Evolutionary conservation across 768 basidiomycete species (phyloP), one percentile per base, ranked within the genome.

Genomic region (Albatrellus ellisii): DNA sequence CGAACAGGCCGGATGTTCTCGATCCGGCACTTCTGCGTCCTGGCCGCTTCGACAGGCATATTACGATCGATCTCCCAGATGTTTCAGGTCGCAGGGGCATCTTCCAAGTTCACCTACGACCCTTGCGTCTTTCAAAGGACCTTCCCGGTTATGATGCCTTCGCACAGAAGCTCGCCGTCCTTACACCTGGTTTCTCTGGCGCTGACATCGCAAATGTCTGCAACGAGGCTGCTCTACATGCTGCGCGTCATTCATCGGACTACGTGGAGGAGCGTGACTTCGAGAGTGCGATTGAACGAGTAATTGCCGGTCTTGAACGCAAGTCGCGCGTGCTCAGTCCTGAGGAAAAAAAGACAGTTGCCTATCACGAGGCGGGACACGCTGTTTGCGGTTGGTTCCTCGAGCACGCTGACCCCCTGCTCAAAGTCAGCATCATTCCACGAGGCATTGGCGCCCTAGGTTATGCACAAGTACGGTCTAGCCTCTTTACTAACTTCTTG

Each of bases 171-270:
- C 77, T 99, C 40, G 90, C 87, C 3, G 86, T 97, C 15, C 77
- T 98, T 31, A 98, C 95, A 0, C 94, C 95, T 15, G 95, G 95
- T 1, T 98, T 99, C 65, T 95, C 91, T 11, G 95, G 95, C 50
- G 95, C 95, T 2, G 95, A 99, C 57, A 94, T 99, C 51, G 95
- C 95, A 46, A 99, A 99, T 54, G 94, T 98, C 15, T 95, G 90
- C 59, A 99, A 99, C 59, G 95, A 99, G 60, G 90, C 90, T 22
- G 95, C 95, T 1, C 67, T 99, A 26, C 85, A 92, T 45, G 94
- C 94, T 14, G 95, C 95, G 24, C 79, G 95, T 44, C 75, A 80
- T 42, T 71, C 72, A 4, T 77, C 81, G 12, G 87, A 92, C 35
- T 73, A 60, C 20, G 81, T 99, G 8, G 71, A 75, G 46, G 80